A percentile compares a stretch with the other conserved stretches of the same genome.
Conservation (phyloP, 768 basidiomycete species). For the Suillus hirtellus region DNA sequence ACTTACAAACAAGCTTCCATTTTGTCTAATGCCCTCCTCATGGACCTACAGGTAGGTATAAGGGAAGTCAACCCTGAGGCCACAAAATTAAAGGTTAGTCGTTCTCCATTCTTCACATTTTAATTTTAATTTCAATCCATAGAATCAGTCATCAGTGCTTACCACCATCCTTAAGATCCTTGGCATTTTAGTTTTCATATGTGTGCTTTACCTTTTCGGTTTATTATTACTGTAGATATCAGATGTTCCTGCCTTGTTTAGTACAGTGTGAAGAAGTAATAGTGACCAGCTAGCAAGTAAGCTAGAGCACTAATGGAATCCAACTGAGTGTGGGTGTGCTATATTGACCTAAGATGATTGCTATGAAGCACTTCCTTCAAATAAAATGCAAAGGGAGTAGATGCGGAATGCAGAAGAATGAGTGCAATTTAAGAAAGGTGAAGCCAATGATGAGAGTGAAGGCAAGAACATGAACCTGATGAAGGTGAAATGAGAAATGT, state of each 20-base stretch:
- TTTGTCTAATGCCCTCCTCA: slow-evolving; percentile 6
- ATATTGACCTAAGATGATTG: too few species aligned
- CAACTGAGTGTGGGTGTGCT: too few species aligned
- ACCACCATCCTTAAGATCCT: neutral
- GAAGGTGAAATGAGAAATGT: too few species aligned
- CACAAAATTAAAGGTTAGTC: neutral
- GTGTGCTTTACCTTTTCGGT: neutral
- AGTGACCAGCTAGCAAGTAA: too few species aligned
- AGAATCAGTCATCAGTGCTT: neutral
- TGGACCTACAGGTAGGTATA: slow-evolving; percentile 8
- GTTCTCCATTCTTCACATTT: neutral
- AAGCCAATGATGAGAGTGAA: too few species aligned
- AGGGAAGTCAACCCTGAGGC: neutral
- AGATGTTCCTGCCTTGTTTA: neutral
- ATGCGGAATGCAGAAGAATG: too few species aligned
- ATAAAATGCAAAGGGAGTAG: too few species aligned
- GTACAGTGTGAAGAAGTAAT: too few species aligned
- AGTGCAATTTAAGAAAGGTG: too few species aligned
- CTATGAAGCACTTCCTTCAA: too few species aligned
- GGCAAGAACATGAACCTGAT: too few species aligned
- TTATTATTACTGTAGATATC: slow-evolving; percentile 1
- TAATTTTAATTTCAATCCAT: neutral
- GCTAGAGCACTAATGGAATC: too few species aligned
- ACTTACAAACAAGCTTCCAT: slow-evolving; percentile 9
- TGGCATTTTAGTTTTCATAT: neutral